Conservation (phyloP, 2,329 filamentous ascomycete genomes). For the Colletotrichum karsti region DNA sequence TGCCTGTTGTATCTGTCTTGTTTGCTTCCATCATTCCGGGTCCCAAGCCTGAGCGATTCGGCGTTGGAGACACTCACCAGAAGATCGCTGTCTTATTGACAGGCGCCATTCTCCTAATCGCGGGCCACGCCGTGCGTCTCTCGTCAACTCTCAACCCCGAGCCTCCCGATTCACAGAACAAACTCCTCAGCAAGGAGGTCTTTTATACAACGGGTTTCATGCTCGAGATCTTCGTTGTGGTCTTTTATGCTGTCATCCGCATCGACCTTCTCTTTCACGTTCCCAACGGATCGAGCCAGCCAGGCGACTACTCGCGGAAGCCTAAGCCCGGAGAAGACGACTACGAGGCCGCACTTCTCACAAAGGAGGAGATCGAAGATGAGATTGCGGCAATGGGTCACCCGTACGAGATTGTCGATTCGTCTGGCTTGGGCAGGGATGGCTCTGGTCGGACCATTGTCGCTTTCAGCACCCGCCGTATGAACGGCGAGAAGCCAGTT, state of each 20-base stretch:
- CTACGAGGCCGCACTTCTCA: constrained; percentile 21
- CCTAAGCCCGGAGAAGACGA: constrained; percentile 53
- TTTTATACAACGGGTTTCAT: constrained; percentile 46
- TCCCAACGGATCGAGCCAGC: constrained; percentile 36
- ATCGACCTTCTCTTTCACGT: constrained; percentile 40
- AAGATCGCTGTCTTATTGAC: constrained; percentile 40
- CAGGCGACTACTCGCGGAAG: constrained; percentile 44
- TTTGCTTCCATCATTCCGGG: constrained; percentile 36
- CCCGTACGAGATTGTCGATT: constrained; percentile 23
- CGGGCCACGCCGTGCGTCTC: constrained; percentile 33
- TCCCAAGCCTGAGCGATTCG: constrained; percentile 41
- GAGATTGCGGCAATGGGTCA: constrained; percentile 11
- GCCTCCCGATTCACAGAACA: constrained; percentile 30
- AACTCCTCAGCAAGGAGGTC: constrained; percentile 39
- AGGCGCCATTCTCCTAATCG: constrained; percentile 27
- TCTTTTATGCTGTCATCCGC: constrained; percentile 36
- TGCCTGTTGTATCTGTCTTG: constrained; percentile 34
- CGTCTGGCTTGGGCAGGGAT: constrained; percentile 13
- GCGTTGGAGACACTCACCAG: constrained; percentile 36
- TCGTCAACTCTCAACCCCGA: constrained; percentile 35
- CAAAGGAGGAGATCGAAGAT: constrained; percentile 21
- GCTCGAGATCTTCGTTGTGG: constrained; percentile 39
- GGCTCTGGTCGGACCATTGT: constrained; percentile 23
- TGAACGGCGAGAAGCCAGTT: constrained; percentile 3
- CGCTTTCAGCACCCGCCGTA: constrained; percentile 18